Base-by-base conservation (phyloP, 352 stramenopile species). In the Elongisporangium anandrum region DNA sequence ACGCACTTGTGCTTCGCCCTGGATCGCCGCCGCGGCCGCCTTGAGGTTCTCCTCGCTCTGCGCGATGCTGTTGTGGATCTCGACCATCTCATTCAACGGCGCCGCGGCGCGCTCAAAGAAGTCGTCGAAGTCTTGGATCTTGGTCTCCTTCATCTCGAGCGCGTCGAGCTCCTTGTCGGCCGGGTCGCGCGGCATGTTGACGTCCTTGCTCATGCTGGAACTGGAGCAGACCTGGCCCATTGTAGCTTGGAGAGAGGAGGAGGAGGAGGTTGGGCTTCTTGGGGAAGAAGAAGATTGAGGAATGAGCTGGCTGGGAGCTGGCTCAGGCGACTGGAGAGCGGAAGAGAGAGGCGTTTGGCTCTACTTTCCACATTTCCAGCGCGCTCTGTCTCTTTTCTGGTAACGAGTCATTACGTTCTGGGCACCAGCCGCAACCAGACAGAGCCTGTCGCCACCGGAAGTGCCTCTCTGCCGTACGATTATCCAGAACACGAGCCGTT, bases 211-310 rank as follows among this genome's bases (percentile, higher is more conserved):
- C n/a, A 85, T 63, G 19, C 61, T 64, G 29, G 63, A 54, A 54
- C 75, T 73, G 52, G 72, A 81, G 50, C 77, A 87, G 38, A 85
- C 77, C 68, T 87, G 73, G 50, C 77, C 77, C 77, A 87, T 87
- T 38, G 52, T 70, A 23, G 34, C 52, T 45, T 49, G 19, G 63
- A n/a, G n/a, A n/a, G 39, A 34, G 26, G 51, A 19, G 48, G 16
- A 13, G 41, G 34, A 16, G 16, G 15, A 4, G 24, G 45, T 8
- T 16, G 50, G 39, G 22, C 54, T 59, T 69, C 64, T 67, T 67
- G 56, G 64, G 21, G 39, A 57, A 57, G 66, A 63, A 66, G 66
- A 61, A 67, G 55, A 68, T 76, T 61, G 69, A 54, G 19, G 61
- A 80, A 63, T 80, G 72, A 80, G 24, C 41, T 26, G 24, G 17